Conservation (phyloP, 2,329 filamentous ascomycete genomes). For the Hymenoscyphus scutula region DNA sequence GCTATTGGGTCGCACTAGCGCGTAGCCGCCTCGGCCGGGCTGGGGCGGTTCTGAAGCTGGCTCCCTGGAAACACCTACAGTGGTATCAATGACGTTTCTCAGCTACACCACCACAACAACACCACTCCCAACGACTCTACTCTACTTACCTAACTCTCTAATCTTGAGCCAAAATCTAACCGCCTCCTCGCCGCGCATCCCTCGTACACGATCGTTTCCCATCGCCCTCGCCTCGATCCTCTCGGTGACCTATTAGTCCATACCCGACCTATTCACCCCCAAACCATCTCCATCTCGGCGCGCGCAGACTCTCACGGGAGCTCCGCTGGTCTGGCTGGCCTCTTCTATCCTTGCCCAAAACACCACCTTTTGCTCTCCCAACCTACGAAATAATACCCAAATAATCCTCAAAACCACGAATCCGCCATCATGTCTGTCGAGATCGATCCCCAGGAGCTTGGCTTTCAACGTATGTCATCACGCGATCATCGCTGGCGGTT, state of each 20-base stretch:
- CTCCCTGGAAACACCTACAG: not conserved
- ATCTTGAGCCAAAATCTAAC: too few species aligned
- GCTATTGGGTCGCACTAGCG: not conserved
- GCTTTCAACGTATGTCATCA: constrained; percentile 76
- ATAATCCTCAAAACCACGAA: constrained; percentile 2
- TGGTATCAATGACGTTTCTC: constrained; percentile 1
- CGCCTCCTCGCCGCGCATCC: not conserved
- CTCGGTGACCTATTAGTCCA: not conserved
- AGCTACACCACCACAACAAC: not conserved
- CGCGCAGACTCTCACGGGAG: not conserved
- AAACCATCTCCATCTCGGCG: not conserved
- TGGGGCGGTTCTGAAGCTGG: not conserved
- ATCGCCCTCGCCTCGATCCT: not conserved
- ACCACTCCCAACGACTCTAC: too few species aligned
- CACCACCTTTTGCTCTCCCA: constrained; percentile 6
- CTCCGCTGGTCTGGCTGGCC: not conserved
- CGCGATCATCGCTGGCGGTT: constrained; percentile 11
- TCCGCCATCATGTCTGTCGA: constrained; percentile 80
- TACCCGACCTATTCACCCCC: not conserved
- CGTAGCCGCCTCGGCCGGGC: not conserved
- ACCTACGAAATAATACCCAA: not conserved
- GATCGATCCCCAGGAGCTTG: constrained; percentile 86
- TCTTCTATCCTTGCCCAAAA: constrained; percentile 2
- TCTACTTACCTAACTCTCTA: too few species aligned
- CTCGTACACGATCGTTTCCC: not conserved